Percentiles rank a stretch among this genome's conserved stretches.
Evolutionary conservation across 495 filamentous ascomycete genomes (phyloP).

Genomic region (Penicillium cosmopolitanum): DNA sequence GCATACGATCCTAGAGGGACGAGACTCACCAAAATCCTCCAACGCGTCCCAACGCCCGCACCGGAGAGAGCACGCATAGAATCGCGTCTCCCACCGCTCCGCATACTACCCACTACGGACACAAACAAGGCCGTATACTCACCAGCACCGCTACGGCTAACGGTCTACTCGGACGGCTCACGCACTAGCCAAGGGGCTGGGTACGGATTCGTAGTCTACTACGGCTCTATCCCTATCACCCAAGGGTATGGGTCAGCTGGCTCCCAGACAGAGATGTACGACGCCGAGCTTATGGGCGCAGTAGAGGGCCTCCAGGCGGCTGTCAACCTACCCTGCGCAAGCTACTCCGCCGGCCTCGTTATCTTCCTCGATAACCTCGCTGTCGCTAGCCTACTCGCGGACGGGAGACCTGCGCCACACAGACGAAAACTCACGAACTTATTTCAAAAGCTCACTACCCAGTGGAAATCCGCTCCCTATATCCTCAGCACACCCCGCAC

Average conservation of each 20-base stretch:
- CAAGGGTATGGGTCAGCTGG: slow-evolving; percentile 6
- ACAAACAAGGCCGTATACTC: slow-evolving; percentile 2
- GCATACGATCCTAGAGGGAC: background rate
- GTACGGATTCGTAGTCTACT: slow-evolving; percentile 6
- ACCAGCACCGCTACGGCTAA: slow-evolving; percentile 5
- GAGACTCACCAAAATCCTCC: background rate
- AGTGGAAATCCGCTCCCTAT: background rate
- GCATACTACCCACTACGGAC: background rate
- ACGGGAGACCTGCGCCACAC: slow-evolving; percentile 4
- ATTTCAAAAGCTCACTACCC: slow-evolving; percentile 4
- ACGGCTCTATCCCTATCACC: slow-evolving; percentile 8
- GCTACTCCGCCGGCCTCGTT: slow-evolving; percentile 4
- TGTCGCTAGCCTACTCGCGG: slow-evolving; percentile 4
- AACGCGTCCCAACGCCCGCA: background rate
- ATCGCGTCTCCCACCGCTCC: background rate
- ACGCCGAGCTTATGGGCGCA: slow-evolving; percentile 6
- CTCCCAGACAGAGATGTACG: slow-evolving; percentile 4
- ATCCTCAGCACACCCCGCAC: slow-evolving; percentile 6
- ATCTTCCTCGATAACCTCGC: slow-evolving; percentile 4
- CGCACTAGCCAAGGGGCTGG: slow-evolving; percentile 6
- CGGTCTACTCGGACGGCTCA: slow-evolving; percentile 7
- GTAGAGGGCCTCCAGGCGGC: slow-evolving; percentile 4
- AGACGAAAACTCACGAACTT: slow-evolving; percentile 1
- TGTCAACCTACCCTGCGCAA: slow-evolving; percentile 6
- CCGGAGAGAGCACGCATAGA: background rate